A percentile compares a stretch with the other conserved stretches of the same genome.
Conservation (phyloP, 2,329 filamentous ascomycete genomes). For the Hymenoscyphus occultus region DNA sequence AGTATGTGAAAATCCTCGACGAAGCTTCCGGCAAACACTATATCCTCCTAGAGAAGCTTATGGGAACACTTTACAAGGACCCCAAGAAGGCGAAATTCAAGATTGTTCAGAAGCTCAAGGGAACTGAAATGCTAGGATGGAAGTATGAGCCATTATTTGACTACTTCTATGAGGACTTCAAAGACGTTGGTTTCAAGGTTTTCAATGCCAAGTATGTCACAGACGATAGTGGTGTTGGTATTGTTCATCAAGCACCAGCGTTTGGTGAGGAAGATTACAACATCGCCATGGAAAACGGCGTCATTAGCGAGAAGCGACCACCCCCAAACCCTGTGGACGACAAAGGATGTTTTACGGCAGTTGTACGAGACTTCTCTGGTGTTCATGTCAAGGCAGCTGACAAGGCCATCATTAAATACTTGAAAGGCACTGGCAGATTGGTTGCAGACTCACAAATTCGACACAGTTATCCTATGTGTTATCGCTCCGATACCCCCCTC, state of each 20-base stretch:
- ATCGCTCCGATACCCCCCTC: constrained; percentile 89
- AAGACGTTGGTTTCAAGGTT: constrained; percentile 78
- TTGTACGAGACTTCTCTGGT: constrained; percentile 77
- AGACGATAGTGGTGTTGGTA: constrained; percentile 84
- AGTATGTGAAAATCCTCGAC: constrained; percentile 84
- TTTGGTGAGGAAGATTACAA: constrained; percentile 97
- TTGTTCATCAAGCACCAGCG: constrained; percentile 90
- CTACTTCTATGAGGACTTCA: constrained; percentile 87
- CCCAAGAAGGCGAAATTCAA: constrained; percentile 94
- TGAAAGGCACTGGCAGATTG: constrained; percentile 73
- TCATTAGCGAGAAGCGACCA: constrained; percentile 71
- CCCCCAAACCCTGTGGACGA: constrained; percentile 94
- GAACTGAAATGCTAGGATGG: constrained; percentile 77
- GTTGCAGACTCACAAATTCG: constrained; percentile 83
- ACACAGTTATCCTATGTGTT: constrained; percentile 93
- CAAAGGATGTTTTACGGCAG: constrained; percentile 71
- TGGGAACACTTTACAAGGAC: constrained; percentile 86
- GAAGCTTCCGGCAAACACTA: constrained; percentile 80
- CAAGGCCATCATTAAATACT: constrained; percentile 85
- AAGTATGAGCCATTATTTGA: constrained; percentile 85
- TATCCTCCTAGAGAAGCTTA: constrained; percentile 76
- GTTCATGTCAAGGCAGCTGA: constrained; percentile 90
- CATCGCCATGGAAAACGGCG: constrained; percentile 70
- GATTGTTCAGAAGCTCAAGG: constrained; percentile 74
- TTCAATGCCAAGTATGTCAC: constrained; percentile 84